Conservation (phyloP, 441 rosid species). For the Mallotus repandus region DNA sequence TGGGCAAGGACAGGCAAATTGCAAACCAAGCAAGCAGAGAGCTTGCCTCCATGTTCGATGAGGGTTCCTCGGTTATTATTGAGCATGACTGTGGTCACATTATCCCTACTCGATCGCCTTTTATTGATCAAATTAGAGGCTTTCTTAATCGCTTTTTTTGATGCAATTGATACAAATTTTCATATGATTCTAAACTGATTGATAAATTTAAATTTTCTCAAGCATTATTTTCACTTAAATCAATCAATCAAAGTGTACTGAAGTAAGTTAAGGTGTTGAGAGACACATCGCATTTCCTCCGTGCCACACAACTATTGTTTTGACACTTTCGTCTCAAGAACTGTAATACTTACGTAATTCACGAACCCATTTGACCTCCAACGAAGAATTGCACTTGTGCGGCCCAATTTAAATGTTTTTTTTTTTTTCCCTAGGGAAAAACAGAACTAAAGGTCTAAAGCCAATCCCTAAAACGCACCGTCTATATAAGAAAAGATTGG, state of each 20-base stretch:
- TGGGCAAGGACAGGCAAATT: conserved; percentile 77
- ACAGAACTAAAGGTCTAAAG: too few species aligned
- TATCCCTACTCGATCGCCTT: conserved; percentile 74
- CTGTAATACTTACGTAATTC: too few species aligned
- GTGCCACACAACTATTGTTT: too few species aligned
- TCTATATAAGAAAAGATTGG: too few species aligned
- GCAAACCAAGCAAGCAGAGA: conserved; percentile 61
- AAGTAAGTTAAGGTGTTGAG: too few species aligned
- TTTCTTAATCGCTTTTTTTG: conserved; percentile 66
- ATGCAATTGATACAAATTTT: conserved; percentile 5
- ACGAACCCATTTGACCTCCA: too few species aligned
- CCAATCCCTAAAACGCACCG: not conserved
- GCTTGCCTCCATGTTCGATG: conserved; percentile 54
- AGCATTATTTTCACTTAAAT: not conserved
- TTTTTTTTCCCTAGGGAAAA: too few species aligned
- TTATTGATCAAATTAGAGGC: conserved; percentile 57
- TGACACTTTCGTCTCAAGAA: too few species aligned
- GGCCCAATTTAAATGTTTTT: too few species aligned
- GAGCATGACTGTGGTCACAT: conserved; percentile 90
- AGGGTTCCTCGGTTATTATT: conserved; percentile 50
- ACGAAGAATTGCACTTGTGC: too few species aligned
- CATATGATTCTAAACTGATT: not conserved
- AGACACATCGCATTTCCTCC: too few species aligned
- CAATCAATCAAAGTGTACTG: not conserved
- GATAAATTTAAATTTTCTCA: not conserved